Evolutionary conservation across 176 grass and related monocot species (phyloP), one percentile per base, ranked within the genome.

Genomic region (Aegilops umbellulata): DNA sequence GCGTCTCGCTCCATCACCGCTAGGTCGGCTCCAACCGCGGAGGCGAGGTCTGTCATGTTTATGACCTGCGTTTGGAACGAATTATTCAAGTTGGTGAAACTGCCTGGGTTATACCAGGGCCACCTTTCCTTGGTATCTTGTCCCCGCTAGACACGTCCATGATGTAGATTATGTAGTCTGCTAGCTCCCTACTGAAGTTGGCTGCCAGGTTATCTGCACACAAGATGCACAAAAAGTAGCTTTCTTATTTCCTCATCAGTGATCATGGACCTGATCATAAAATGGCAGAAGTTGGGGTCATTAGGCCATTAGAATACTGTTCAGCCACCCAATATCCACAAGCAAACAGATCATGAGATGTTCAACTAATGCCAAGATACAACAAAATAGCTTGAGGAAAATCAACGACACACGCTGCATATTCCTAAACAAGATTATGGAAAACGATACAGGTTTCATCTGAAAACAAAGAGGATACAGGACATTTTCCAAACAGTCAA

Each of bases 151-250:
- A 96, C 78, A 99, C 97, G 39, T 99, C 97, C 5, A 99, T 99
- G 63, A 99, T 96, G 78, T 99, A 99, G 83, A 99, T 99, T 91
- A 99, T 96, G 58, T 99, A 94, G 80, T 96, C 97, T 22, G 92
- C 97, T 85, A 96, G 89, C 89, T 99, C 97, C 82, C 97, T 95
- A 85, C 97, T 96, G 84, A 99, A 99, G 82, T 99, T 99, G 53
- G 97, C 94, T 10, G 94, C 97, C 85, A 99, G 87, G 81, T 99
- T 99, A 94, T 99, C 97, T 99, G 90, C 90, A 90, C 5, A 38
- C 79, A 34, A 55, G 60, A 78, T 26, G 27, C 10, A 27, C n/a
- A 42, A 36, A 65, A 6, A 16, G 14, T 57, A 1, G 12, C 11
- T 15, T 13, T 38, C 23, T 60, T 67, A 88, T n/a, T n/a, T n/a